Percentiles rank a stretch among this genome's conserved stretches.
Evolutionary conservation across 495 filamentous ascomycete species (phyloP).

Genomic region (Talaromyces proteolyticus): DNA sequence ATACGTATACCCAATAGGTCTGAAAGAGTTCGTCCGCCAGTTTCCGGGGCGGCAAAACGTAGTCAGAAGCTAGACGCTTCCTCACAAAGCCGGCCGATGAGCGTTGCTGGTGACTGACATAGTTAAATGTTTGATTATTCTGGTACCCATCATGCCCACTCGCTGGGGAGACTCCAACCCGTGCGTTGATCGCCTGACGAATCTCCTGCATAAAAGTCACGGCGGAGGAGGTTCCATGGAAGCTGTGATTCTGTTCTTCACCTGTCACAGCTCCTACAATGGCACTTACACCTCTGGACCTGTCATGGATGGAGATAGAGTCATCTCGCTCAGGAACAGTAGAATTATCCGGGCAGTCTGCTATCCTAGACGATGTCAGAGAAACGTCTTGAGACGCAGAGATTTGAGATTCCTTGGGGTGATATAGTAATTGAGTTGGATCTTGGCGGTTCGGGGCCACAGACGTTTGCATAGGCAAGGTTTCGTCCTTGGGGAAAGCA

Average conservation of each 20-base stretch:
- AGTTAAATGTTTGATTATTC: slow-evolving; percentile 1
- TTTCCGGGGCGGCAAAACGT: slow-evolving; percentile 31
- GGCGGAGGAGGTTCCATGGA: slow-evolving; percentile 34
- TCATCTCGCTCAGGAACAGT: neutral
- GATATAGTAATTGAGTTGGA: neutral
- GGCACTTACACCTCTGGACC: slow-evolving; percentile 22
- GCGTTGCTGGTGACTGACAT: slow-evolving; percentile 10
- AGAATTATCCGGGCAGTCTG: slow-evolving; percentile 3
- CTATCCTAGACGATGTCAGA: slow-evolving; percentile 4
- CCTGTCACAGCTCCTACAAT: slow-evolving; percentile 35
- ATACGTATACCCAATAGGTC: slow-evolving; percentile 34
- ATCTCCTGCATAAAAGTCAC: slow-evolving; percentile 36
- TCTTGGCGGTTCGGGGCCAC: neutral
- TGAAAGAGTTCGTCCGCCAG: slow-evolving; percentile 31
- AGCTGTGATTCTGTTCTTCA: slow-evolving; percentile 26
- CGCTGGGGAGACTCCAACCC: neutral
- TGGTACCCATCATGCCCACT: neutral
- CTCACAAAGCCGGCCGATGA: slow-evolving; percentile 7
- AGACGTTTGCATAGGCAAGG: slow-evolving; percentile 13
- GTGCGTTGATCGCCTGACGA: slow-evolving; percentile 15
- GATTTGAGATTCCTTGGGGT: slow-evolving; percentile 1
- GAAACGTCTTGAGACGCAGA: neutral
- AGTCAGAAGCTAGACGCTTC: slow-evolving; percentile 9
- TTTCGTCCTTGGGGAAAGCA: neutral
- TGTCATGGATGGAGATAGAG: neutral